phyloP scores from a whole-genome alignment of 768 basidiomycete genomes.

The Saitozyma podzolica region DNA sequence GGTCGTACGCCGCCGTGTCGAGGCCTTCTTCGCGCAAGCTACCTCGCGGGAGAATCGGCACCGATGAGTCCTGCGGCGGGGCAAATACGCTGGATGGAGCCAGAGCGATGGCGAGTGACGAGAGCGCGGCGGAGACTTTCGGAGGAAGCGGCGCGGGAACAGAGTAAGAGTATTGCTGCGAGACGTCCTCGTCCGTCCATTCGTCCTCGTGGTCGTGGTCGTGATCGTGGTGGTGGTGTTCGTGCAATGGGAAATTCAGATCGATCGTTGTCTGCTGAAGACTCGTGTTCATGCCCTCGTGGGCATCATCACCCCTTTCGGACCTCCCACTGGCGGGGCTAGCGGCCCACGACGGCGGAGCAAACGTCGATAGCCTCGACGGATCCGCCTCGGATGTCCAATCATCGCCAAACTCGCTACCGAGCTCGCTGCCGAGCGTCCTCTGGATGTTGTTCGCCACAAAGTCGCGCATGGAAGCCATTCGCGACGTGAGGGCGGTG shows the following conservation, averaged over 20 bases:
- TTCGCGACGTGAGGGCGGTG: constrained; percentile 26
- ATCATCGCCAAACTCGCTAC: constrained; percentile 38
- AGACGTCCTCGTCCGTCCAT: constrained; percentile 7
- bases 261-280: neutral
- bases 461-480: constrained; percentile 36
- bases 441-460: constrained; percentile 19
- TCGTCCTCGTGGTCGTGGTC: constrained; percentile 2
- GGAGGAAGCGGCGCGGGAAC: constrained; percentile 28
- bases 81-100: constrained; percentile 22
- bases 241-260: neutral
- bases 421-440: constrained; percentile 40
- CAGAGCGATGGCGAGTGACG: constrained; percentile 32
- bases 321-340: neutral
- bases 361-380: neutral
- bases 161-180: constrained; percentile 11
- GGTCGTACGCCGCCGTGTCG: constrained; percentile 11
- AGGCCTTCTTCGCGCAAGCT: constrained; percentile 12
- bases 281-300: neutral
- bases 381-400: neutral
- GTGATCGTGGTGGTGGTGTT: neutral
- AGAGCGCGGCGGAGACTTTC: constrained; percentile 35
- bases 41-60: constrained; percentile 14
- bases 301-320: neutral
- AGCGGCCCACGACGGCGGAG: neutral
- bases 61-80: constrained; percentile 1